Evolutionary conservation across 164 flowering plant species (phyloP), one percentile per base, ranked within the genome.

Genomic region (Umbilicus rupestris): DNA sequence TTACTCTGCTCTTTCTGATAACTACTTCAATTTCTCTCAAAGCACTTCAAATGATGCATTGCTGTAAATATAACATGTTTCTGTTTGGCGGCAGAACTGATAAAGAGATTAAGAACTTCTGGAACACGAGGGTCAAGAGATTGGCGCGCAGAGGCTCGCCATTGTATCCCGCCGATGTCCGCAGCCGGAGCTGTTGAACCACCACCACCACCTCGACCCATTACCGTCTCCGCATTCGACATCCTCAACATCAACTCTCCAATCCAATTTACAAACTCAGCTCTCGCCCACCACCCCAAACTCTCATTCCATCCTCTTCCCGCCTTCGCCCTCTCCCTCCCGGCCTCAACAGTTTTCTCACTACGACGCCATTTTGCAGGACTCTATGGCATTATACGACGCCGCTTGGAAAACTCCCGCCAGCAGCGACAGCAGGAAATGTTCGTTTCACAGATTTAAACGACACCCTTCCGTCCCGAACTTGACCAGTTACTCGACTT

Each of bases 121-220:
- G 92, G 92, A 87, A 87, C 72, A 85, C 92, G 0, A 74, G 92
- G 59, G 55, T 71, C 42, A 81, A 81, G 62, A 66, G 81, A 67
- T 67, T 78, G 7, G 77, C 77, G 26, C 65, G 84, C 63, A 81
- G 79, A 14, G 81, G 84, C 5, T 63, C 76, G 33, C 84, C 84
- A 3, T 19, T 81, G 2, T 81, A 81, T 63, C 84, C 81, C 28
- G 29, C 60, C 60, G 28, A 55, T 9, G 19, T 55, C 19, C n/a
- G 17, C 33, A 7, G 19, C 60, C 33, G 4, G 33, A 55, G 14
- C 19, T 26, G 4, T 5, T 55, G 7, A 55, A 55, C 29, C 35
- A 55, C 19, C 60, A 28, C 19, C 33, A n/a, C n/a, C n/a, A 28
- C 31, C 29, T 55, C 33, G 60, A 55, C 19, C n/a, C n/a, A n/a